A percentile compares a stretch with the other conserved stretches of the same genome.
Evolutionary conservation across 441 rosid species (phyloP).

Genomic region (Omphalea diandra): DNA sequence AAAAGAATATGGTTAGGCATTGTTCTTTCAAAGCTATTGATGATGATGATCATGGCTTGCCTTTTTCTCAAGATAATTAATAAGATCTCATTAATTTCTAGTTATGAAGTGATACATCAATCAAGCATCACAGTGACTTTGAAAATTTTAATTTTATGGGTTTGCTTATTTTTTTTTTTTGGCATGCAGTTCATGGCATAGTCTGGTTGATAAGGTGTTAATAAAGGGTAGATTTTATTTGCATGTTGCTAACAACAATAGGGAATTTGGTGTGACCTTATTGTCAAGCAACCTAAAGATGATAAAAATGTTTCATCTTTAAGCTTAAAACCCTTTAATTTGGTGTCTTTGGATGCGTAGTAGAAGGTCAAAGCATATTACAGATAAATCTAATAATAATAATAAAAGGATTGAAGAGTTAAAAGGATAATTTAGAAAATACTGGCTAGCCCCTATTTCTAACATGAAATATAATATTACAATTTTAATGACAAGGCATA

Average conservation of each 20-base stretch:
- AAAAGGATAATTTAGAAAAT: not conserved
- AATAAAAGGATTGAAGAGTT: not conserved
- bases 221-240: too few relatives aligned
- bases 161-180: not conserved
- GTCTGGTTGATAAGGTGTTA: too few relatives aligned
- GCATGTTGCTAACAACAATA: too few relatives aligned
- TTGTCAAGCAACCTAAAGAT: constrained; percentile 29
- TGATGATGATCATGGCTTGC: constrained; percentile 32
- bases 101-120: constrained; percentile 9
- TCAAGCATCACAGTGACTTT: not conserved
- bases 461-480: too few relatives aligned
- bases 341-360: constrained; percentile 8
- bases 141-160: not conserved
- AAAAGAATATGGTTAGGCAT: not conserved
- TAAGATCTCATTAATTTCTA: not conserved
- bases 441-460: too few relatives aligned
- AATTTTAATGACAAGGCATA: too few relatives aligned
- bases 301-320: constrained; percentile 29
- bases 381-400: too few relatives aligned
- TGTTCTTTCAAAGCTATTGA: not conserved
- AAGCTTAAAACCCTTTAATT: constrained; percentile 13
- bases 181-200: not conserved
- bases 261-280: constrained; percentile 22
- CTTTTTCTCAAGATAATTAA: constrained; percentile 4
- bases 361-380: constrained; percentile 8